Base-by-base conservation (phyloP, 148 eudicot species). In the Drosera capensis region DNA sequence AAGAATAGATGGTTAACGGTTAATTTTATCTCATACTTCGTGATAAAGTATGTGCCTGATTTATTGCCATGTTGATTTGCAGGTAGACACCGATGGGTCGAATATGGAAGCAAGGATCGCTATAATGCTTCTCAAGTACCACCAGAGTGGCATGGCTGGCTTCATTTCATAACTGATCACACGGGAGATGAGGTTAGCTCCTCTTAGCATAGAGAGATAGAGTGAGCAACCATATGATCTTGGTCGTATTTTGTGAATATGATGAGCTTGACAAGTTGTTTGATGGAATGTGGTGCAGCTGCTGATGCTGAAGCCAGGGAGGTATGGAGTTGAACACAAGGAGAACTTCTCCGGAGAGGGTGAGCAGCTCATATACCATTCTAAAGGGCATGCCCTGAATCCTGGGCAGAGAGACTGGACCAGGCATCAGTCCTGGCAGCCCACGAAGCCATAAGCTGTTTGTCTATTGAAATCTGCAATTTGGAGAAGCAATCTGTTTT, bases 71-170 rank as follows among this genome's bases (percentile, higher is more conserved):
- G 18, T 21, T 11, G 14, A 54, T 44, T 48, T 53, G 58, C 54
- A 88, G 97, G 97, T 35, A 75, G 97, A 55, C 97, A 88, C 68
- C 71, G 97, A 63, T 88, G 97, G 97, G 97, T 88, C 56, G 97
- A 88, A 60, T 88, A 88, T 75, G 93, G 87, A 23, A 75, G 70
- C 14, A 83, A 83, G 68, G 47, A 50, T 24, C 80, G 97, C 37
- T 88, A 88, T 64, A 88, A 88, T 65, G 97, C 97, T 60, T 88
- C 97, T 43, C 97, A 88, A 58, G 87, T 88, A 28, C 97, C 97
- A 55, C 63, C 97, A 16, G 97, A 88, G 64, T 88, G 97, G 97
- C 97, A 88, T 59, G 97, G 97, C 28, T 88, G 97, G 97, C 87
- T 88, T 21, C 97, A 88, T 74, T 68, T 60, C 64, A 58, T 88